A percentile compares a stretch with the other conserved stretches of the same genome.
Evolutionary conservation across 805 yeast species (phyloP).

Genomic region (Ogataea nakhonphanomensis): DNA sequence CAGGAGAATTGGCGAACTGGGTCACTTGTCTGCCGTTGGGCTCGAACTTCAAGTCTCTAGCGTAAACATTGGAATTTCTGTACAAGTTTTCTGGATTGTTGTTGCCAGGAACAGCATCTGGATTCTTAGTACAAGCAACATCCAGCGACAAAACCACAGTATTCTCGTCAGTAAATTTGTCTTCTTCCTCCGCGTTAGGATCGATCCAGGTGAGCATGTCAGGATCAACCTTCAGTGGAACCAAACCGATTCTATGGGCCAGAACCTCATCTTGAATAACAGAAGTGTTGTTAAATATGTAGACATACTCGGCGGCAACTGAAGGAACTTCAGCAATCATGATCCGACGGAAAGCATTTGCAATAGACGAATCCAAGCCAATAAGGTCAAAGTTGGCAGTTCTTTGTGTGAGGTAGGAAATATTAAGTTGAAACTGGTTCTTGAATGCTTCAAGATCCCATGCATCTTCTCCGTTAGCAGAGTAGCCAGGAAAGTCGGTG

Average conservation of each 20-base stretch:
- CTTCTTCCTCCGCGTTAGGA: conserved; percentile 55
- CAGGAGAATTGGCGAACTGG: conserved; percentile 61
- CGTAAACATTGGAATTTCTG: conserved; percentile 83
- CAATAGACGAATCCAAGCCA: conserved; percentile 85
- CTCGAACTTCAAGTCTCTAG: conserved; percentile 82
- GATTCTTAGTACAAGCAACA: conserved; percentile 80
- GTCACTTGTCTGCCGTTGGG: conserved; percentile 88
- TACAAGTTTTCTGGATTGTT: conserved; percentile 83
- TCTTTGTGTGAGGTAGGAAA: conserved; percentile 63
- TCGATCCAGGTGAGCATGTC: conserved; percentile 86
- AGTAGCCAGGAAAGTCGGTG: conserved; percentile 90
- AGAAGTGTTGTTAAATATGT: conserved; percentile 89
- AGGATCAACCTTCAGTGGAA: conserved; percentile 89
- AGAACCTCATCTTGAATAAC: conserved; percentile 96
- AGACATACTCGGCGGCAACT: conserved; percentile 91
- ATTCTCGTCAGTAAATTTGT: conserved; percentile 78
- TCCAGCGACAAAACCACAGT: conserved; percentile 82
- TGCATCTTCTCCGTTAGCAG: conserved; percentile 54
- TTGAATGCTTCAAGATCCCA: conserved; percentile 87
- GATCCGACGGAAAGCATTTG: conserved; percentile 95
- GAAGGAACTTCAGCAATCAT: conserved; percentile 97
- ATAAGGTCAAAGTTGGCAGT: conserved; percentile 82
- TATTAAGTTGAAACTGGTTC: conserved; percentile 59
- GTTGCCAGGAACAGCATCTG: conserved; percentile 72
- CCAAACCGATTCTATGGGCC: conserved; percentile 90